phyloP scores from a whole-genome alignment of 2,329 filamentous ascomycete species.

The Sporothrix inflata region DNA sequence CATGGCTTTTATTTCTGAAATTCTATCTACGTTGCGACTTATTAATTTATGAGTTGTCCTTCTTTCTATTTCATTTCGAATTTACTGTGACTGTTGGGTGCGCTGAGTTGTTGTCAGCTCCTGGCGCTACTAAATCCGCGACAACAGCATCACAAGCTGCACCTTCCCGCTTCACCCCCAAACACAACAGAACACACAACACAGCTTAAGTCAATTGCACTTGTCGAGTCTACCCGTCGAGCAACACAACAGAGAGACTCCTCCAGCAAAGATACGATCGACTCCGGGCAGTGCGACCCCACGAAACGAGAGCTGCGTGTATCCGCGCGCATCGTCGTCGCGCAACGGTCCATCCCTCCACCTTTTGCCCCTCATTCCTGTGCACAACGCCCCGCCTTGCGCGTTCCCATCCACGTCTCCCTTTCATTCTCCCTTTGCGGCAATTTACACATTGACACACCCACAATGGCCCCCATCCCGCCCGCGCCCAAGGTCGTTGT shows the following conservation, averaged over 20 bases:
- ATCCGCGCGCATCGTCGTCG: neutral
- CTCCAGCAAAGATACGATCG: neutral
- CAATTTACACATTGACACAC: neutral
- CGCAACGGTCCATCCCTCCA: neutral
- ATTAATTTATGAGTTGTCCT: neutral
- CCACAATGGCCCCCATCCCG: conserved; percentile 36
- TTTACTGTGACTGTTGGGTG: neutral
- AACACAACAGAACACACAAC: neutral
- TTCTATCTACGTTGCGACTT: neutral
- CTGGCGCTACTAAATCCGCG: neutral
- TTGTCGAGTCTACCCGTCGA: neutral
- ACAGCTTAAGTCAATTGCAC: neutral
- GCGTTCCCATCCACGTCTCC: neutral
- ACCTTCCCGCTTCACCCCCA: neutral
- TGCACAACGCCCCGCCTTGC: neutral
- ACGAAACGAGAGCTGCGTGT: neutral
- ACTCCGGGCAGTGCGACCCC: neutral
- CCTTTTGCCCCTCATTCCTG: neutral
- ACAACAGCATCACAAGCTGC: neutral
- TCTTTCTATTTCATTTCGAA: neutral
- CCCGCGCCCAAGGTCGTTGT: conserved; percentile 41
- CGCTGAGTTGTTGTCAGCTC: neutral
- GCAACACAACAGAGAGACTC: neutral
- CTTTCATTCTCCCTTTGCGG: neutral
- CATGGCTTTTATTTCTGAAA: neutral